Base-by-base conservation (phyloP, 164 flowering plant species). In the Protea cynaroides region DNA sequence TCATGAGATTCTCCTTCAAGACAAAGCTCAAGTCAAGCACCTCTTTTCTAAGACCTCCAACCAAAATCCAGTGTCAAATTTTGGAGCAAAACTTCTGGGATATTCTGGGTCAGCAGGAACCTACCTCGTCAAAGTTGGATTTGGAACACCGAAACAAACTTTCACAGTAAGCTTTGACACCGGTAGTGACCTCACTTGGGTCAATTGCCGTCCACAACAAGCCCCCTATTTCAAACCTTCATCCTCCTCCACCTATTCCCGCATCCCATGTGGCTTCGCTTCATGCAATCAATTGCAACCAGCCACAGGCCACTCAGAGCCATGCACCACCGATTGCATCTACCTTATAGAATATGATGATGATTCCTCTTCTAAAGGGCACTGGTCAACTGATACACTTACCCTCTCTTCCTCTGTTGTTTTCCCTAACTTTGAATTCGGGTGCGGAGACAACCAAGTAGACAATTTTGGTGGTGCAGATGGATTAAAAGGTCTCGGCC, bases 271-370 rank as follows among this genome's bases (percentile, higher is more conserved):
- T 68, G 12, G 25, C 50, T 69, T 80, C 0, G 1, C 74, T 0
- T 15, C 18, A 0, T 86, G 90, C 65, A 1, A n/a, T 12, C 34
- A 63, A 0, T 77, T 79, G 50, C 0, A 21, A 4, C 55, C 81
- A n/a, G 80, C 74, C 25, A 79, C 83, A 36, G 74, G 85, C 53
- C 40, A 51, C 54, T 4, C 69, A 0, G 4, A 34, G 0, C 24
- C 69, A 0, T 85, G 86, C 78, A 0, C 1, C 72, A 5, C 76
- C 1, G 69, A 79, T 1, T 86, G 90, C 64, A 51, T 78, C n/a
- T 86, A 86, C 67, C 75, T 69, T 29, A 72, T 76, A 55, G 76
- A 75, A 13, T 86, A 86, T 62, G 87, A 81, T 0, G 90, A 85
- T 68, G 29, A 62, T 5, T 85, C 89, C 5, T 74, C 13, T 69